Percentiles rank a stretch among this genome's conserved stretches.
Evolutionary conservation across 2,329 filamentous ascomycete species (phyloP).

Genomic region (Aspergillus sp.): DNA sequence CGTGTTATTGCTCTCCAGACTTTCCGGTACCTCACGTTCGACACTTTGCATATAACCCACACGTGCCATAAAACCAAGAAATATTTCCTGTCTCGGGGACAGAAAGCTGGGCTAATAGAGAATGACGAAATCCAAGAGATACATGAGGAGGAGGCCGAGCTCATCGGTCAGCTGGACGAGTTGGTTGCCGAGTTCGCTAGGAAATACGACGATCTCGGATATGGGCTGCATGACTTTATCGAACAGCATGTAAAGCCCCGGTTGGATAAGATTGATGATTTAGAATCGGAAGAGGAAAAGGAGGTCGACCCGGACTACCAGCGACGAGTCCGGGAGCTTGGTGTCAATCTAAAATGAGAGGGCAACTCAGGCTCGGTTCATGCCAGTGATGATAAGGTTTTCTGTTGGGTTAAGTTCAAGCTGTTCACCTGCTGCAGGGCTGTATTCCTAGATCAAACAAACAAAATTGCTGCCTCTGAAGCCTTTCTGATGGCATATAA

Average conservation of each 20-base stretch:
- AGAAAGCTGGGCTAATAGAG: too few species aligned
- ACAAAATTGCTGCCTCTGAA: too few species aligned
- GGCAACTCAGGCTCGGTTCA: too few species aligned
- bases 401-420: too few species aligned
- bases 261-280: neutral
- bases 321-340: neutral
- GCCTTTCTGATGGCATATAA: too few species aligned
- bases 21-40: neutral
- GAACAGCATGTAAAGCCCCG: neutral
- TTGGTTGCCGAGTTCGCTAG: neutral
- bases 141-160: neutral
- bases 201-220: neutral
- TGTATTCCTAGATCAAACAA: too few species aligned
- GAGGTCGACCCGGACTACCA: neutral
- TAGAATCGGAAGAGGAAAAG: neutral
- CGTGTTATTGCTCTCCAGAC: neutral
- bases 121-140: neutral
- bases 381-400: too few species aligned
- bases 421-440: too few species aligned
- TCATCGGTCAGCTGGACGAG: neutral
- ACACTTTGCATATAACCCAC: neutral
- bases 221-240: neutral
- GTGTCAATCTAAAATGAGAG: neutral
- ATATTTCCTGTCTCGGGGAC: neutral
- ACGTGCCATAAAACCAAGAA: neutral